phyloP scores from a whole-genome alignment of 768 basidiomycete species.

The Pleurotus sapidus region DNA sequence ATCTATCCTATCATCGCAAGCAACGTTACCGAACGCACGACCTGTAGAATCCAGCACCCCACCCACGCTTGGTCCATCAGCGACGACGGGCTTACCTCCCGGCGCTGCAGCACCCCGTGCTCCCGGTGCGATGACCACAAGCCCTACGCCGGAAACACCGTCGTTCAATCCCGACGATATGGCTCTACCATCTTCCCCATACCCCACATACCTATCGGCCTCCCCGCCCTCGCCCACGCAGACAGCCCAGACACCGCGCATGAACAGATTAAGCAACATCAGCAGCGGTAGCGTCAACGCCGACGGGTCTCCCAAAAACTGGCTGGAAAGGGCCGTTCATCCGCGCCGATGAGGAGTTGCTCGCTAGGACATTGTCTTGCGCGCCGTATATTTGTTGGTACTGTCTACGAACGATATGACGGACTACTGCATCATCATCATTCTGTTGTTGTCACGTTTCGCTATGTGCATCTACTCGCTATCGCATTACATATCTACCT shows the following conservation, averaged over 20 bases:
- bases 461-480: too few relatives aligned
- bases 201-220: too few relatives aligned
- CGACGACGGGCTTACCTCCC: not conserved
- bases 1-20: not conserved
- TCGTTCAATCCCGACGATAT: not conserved
- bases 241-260: not conserved
- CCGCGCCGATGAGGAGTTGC: not conserved
- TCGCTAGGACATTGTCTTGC: too few relatives aligned
- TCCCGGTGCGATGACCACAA: not conserved
- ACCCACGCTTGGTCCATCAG: not conserved
- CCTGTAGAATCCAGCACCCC: not conserved
- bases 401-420: too few relatives aligned
- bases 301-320: not conserved
- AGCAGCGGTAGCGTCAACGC: not conserved
- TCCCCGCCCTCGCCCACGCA: not conserved
- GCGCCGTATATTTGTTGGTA: too few relatives aligned
- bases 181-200: not conserved
- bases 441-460: too few relatives aligned
- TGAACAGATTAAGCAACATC: not conserved
- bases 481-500: too few relatives aligned
- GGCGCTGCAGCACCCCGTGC: slow-evolving; percentile 1
- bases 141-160: not conserved
- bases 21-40: not conserved
- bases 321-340: not conserved
- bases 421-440: too few relatives aligned